Base-by-base conservation (phyloP, 1,139 yeast genomes). In the Diutina ranongensis region DNA sequence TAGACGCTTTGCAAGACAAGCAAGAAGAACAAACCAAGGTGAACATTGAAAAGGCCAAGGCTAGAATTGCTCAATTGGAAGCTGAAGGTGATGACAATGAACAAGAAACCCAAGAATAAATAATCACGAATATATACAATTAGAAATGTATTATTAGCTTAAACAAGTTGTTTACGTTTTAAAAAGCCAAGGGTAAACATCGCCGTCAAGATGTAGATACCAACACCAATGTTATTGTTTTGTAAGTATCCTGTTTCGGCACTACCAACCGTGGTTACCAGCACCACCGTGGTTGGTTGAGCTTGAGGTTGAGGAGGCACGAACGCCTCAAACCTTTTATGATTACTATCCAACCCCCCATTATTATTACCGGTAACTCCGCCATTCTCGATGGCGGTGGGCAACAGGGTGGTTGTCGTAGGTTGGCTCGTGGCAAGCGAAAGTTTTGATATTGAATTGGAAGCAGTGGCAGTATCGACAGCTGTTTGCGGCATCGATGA, bases 21-120 rank as follows among this genome's bases (percentile, higher is more conserved):
- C 95, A 88, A 69, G 89, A 80, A 50, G 85, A 80, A 51, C 88
- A 82, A 60, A 87, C 97, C 50, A 75, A 79, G 62, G 76, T 75
- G 62, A 83, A 84, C 63, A 71, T 83, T 54, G 85, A 76, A 54
- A 74, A 73, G 53, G 95, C 92, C 49, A 78, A 85, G 68, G 83
- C 81, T 49, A 80, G 79, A 63, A 76, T 85, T 54, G 83, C 83
- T 53, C 74, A 80, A 60, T 68, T 85, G 52, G 78, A 71, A 56
- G 70, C 66, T 35, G 65, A 67, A 49, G 69, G 60, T 44, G 32
- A 10, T 16, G 65, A 57, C 40, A 60, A 56, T 20, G 65, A 59
- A 19, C 64, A 58, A 15, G 60, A 56, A 44, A 62, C 52, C 2
- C 59, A 51, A 13, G 22, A n/a, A n/a, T n/a, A n/a, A n/a, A n/a